Percentiles rank a stretch among this genome's conserved stretches.
phyloP scores from a whole-genome alignment of 169 alveolate species.

The Theileria orientalis region DNA sequence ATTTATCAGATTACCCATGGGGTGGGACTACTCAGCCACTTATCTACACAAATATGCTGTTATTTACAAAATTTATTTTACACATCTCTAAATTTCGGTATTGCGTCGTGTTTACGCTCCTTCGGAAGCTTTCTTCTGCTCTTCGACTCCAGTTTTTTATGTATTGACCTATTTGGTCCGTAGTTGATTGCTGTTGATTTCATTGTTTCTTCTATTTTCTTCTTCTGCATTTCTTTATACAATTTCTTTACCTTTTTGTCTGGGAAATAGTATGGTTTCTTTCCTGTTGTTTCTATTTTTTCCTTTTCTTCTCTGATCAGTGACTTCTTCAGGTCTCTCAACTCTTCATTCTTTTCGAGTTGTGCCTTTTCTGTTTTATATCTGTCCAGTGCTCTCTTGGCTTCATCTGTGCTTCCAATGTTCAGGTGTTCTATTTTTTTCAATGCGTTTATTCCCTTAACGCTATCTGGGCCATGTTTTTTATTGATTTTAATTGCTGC shows the following conservation, averaged over 20 bases:
- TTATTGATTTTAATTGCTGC: conserved; percentile 30
- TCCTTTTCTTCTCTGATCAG: conserved; percentile 48
- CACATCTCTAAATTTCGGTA: conserved; percentile 23
- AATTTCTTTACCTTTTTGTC: conserved; percentile 60
- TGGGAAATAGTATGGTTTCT: conserved; percentile 60
- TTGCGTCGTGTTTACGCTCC: conserved; percentile 11
- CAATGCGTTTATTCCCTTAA: conserved; percentile 44
- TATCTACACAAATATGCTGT: background rate
- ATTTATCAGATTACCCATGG: background rate
- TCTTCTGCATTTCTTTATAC: conserved; percentile 23
- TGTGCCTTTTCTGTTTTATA: conserved; percentile 50
- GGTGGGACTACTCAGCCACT: background rate
- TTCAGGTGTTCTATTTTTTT: conserved; percentile 32
- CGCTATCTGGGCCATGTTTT: conserved; percentile 30
- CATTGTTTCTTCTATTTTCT: conserved; percentile 25
- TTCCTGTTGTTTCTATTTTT: conserved; percentile 50
- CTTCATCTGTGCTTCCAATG: conserved; percentile 54
- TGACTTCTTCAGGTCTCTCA: conserved; percentile 40
- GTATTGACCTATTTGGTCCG: conserved; percentile 39
- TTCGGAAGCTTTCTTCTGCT: conserved; percentile 27
- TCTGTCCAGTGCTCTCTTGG: conserved; percentile 56
- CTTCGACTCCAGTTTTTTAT: conserved; percentile 43
- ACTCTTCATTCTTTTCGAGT: conserved; percentile 32
- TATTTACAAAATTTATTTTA: no score
- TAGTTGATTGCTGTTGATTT: conserved; percentile 45